Conservation (phyloP, 225 moss, liverwort and hornwort species). For the Anthoceros angustus region DNA sequence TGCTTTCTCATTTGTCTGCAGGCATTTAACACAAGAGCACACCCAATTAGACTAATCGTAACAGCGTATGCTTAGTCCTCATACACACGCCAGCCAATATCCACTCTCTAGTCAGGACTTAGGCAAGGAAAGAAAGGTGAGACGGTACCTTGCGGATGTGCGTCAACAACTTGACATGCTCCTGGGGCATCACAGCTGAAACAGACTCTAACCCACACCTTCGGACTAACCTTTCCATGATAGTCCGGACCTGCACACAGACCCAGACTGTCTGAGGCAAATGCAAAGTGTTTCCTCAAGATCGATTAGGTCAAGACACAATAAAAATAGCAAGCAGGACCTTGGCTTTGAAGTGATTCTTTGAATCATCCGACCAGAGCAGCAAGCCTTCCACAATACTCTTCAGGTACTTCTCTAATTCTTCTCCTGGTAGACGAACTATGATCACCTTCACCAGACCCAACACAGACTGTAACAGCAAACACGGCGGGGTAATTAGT, state of each 20-base stretch:
- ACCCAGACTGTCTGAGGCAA: background rate
- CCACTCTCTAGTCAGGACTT: background rate
- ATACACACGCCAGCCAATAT: too few species aligned
- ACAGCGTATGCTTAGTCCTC: too few species aligned
- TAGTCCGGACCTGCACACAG: slow-evolving; percentile 39
- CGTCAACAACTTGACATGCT: slow-evolving; percentile 90
- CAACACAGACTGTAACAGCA: slow-evolving; percentile 47
- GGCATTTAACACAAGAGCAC: background rate
- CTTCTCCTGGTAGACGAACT: slow-evolving; percentile 71
- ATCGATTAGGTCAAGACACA: background rate
- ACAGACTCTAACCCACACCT: slow-evolving; percentile 90
- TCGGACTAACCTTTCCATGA: slow-evolving; percentile 87
- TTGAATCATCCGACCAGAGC: slow-evolving; percentile 98
- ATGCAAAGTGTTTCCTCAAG: background rate
- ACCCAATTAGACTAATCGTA: too few species aligned
- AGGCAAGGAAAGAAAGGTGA: background rate
- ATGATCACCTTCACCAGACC: slow-evolving; percentile 90
- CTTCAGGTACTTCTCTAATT: slow-evolving; percentile 55
- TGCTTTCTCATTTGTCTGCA: slow-evolving; percentile 62
- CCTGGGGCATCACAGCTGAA: slow-evolving; percentile 73
- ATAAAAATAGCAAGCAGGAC: slow-evolving; percentile 16
- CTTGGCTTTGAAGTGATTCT: slow-evolving; percentile 99
- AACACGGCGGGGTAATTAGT: background rate
- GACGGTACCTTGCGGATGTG: slow-evolving; percentile 62
- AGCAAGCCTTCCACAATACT: slow-evolving; percentile 85